These are phyloP conservation scores for Waltergamsia citrina DNA, from an alignment of 2,329 filamentous ascomycete species.

Conservation along the genomic window DNA sequence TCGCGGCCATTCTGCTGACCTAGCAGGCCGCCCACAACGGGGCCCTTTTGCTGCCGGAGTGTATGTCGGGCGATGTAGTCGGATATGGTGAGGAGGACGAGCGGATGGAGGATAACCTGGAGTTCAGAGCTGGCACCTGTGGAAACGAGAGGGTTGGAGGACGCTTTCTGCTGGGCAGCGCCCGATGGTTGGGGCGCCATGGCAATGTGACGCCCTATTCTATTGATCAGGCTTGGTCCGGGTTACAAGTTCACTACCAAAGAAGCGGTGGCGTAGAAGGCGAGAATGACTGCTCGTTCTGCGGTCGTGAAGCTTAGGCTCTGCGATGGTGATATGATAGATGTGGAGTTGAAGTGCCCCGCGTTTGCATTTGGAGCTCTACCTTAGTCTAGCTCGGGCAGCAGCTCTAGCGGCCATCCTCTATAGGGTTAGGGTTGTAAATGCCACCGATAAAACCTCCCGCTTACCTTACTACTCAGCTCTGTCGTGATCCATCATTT, in stretches of 20 bases:
- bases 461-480: too few relatives aligned
- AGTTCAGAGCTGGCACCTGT: slow-evolving; percentile 62
- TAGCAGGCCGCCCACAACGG: slow-evolving; percentile 78
- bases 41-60: slow-evolving; percentile 63
- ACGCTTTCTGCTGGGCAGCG: slow-evolving; percentile 12
- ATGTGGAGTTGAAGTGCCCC: not conserved
- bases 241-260: too few relatives aligned
- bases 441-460: too few relatives aligned
- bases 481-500: too few relatives aligned
- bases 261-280: too few relatives aligned
- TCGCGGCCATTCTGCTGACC: slow-evolving; percentile 86
- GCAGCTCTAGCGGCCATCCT: too few relatives aligned
- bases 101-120: slow-evolving; percentile 78
- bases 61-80: slow-evolving; percentile 93
- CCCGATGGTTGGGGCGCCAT: not conserved
- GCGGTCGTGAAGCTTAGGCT: too few relatives aligned
- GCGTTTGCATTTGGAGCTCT: too few relatives aligned
- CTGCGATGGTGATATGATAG: not conserved
- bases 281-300: too few relatives aligned
- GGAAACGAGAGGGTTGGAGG: slow-evolving; percentile 51
- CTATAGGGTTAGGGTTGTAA: too few relatives aligned
- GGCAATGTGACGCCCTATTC: not conserved
- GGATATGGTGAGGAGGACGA: slow-evolving; percentile 91
- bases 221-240: too few relatives aligned
- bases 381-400: too few relatives aligned